These are phyloP conservation scores for Rhodotorula graminis DNA, from an alignment of 768 basidiomycete genomes.

Conservation along the genomic window DNA sequence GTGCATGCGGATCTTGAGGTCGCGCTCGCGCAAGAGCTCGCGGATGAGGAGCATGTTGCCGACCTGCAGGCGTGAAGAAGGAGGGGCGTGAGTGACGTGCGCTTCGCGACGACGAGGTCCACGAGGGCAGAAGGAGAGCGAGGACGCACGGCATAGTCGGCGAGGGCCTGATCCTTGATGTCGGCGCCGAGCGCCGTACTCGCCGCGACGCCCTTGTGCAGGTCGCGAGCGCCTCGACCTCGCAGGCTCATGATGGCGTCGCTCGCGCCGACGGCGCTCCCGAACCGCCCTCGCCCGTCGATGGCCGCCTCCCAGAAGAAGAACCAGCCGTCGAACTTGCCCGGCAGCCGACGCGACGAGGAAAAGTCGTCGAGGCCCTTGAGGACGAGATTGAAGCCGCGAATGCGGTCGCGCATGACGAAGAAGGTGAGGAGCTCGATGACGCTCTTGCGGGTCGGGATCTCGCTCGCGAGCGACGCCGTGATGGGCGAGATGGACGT, in stretches of 20 bases:
- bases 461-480: constrained; percentile 71
- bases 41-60: constrained; percentile 68
- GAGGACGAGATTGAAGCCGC: constrained; percentile 64
- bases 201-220: constrained; percentile 16
- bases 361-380: constrained; percentile 60
- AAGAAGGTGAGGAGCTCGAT: constrained; percentile 74
- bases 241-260: constrained; percentile 68
- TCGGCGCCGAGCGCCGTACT: constrained; percentile 22
- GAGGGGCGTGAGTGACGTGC: neutral
- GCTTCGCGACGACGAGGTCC: neutral
- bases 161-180: constrained; percentile 30
- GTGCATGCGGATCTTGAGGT: constrained; percentile 77
- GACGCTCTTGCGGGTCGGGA: constrained; percentile 70
- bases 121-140: neutral
- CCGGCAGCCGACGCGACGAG: constrained; percentile 49
- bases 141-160: constrained; percentile 72
- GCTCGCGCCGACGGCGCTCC: constrained; percentile 88
- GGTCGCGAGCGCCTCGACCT: constrained; percentile 29
- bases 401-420: constrained; percentile 59
- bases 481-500: constrained; percentile 72
- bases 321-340: constrained; percentile 79
- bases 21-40: constrained; percentile 64
- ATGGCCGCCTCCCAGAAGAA: constrained; percentile 69
- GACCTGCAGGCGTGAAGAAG: constrained; percentile 10
- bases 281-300: constrained; percentile 85